phyloP scores from a whole-genome alignment of 768 basidiomycete genomes.

The Termitomyces bulborhizus region DNA sequence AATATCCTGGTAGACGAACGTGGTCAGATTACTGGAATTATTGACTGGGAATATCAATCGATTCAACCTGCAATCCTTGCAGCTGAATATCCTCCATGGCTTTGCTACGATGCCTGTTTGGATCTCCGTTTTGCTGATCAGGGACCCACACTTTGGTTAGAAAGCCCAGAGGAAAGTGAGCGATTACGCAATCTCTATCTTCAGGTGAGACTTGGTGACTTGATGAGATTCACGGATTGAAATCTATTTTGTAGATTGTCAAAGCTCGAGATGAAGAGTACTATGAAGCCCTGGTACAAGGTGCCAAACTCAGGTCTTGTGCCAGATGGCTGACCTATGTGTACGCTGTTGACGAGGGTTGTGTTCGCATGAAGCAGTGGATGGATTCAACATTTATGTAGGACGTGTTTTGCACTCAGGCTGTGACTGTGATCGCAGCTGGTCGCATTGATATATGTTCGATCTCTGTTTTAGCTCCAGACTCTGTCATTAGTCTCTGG shows the following conservation, averaged over 20 bases:
- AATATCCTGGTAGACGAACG: neutral
- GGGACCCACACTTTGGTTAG: neutral
- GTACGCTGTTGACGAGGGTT: neutral
- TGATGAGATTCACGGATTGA: neutral
- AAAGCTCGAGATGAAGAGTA: conserved; percentile 1
- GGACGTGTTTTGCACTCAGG: neutral
- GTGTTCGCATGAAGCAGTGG: conserved; percentile 3
- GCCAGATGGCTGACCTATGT: conserved; percentile 1
- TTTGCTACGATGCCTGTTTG: neutral
- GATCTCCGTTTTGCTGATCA: conserved; percentile 2
- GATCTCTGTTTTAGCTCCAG: neutral
- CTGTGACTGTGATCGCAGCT: neutral
- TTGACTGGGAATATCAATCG: neutral
- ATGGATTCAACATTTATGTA: neutral
- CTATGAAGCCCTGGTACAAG: conserved; percentile 2
- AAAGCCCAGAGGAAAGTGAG: conserved; percentile 5
- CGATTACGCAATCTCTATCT: conserved; percentile 1
- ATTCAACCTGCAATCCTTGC: neutral
- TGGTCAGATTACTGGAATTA: neutral
- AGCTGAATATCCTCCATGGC: neutral
- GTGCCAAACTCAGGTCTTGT: conserved; percentile 4
- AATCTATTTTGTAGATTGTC: neutral
- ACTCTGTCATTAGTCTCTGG: too few species aligned
- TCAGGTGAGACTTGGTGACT: neutral
- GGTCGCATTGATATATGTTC: neutral